phyloP scores from a whole-genome alignment of 139 green algal species.

The Tetraselmis chui region DNA sequence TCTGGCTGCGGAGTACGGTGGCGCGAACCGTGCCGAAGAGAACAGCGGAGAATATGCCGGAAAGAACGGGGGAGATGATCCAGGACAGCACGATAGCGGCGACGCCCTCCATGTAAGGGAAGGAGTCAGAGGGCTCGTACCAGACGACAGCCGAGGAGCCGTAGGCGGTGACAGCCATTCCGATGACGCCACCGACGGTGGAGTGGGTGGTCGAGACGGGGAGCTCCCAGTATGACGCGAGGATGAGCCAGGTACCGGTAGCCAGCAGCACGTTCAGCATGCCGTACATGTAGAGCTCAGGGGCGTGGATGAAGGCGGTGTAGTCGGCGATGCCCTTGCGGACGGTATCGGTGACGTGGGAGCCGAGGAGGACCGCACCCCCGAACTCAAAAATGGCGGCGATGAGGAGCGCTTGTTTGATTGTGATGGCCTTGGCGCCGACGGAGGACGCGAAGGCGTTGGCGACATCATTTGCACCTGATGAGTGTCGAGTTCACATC shows the following conservation, averaged over 20 bases:
- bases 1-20: constrained; percentile 32
- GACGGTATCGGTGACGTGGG: constrained; percentile 29
- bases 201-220: constrained; percentile 53
- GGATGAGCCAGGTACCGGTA: constrained; percentile 27
- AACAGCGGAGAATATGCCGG: constrained; percentile 20
- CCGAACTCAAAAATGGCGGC: constrained; percentile 35
- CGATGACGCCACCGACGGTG: constrained; percentile 42
- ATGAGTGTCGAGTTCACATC: no score
- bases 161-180: constrained; percentile 27
- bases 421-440: constrained; percentile 6
- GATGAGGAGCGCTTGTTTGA: constrained; percentile 17
- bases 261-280: constrained; percentile 35
- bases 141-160: constrained; percentile 32
- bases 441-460: constrained; percentile 14
- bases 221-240: constrained; percentile 35
- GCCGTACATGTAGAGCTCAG: constrained; percentile 36
- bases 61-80: constrained; percentile 54
- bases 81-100: constrained; percentile 48
- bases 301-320: not conserved
- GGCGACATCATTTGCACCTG: constrained; percentile 6
- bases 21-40: constrained; percentile 31
- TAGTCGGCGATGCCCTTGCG: constrained; percentile 19
- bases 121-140: not conserved
- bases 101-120: constrained; percentile 20
- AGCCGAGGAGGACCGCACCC: constrained; percentile 32